Evolutionary conservation across 495 filamentous ascomycete genomes (phyloP).

Genomic region (Penicillium crystallinum): DNA sequence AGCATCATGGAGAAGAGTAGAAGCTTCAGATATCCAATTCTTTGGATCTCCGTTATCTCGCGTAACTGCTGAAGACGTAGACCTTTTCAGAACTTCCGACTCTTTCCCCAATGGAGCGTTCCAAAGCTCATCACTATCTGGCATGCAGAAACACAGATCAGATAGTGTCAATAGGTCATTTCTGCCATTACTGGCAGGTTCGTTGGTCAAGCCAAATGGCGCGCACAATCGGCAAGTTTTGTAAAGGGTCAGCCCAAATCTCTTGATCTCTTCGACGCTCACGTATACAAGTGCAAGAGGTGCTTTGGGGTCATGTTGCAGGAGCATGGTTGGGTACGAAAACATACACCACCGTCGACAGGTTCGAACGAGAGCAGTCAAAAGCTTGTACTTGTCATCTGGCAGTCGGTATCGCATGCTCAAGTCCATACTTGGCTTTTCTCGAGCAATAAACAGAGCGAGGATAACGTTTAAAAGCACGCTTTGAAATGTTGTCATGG

Average conservation of each 20-base stretch:
- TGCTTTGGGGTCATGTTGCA: conserved; percentile 4
- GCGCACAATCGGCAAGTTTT: conserved; percentile 12
- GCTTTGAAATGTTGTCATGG: conserved; percentile 19
- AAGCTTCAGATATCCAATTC: conserved; percentile 8
- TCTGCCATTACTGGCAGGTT: not conserved
- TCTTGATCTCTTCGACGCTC: conserved; percentile 19
- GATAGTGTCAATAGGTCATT: conserved; percentile 7
- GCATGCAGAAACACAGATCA: conserved; percentile 16
- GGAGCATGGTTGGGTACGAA: conserved; percentile 20
- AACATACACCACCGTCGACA: conserved; percentile 16
- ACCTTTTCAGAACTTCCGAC: not conserved
- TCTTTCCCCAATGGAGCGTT: conserved; percentile 1
- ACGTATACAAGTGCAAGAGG: conserved; percentile 15
- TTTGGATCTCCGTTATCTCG: conserved; percentile 7
- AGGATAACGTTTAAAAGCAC: conserved; percentile 19
- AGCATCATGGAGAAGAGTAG: conserved; percentile 1
- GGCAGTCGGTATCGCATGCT: conserved; percentile 6
- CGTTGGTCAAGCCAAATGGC: not conserved
- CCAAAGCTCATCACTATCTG: conserved; percentile 19
- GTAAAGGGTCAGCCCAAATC: conserved; percentile 20
- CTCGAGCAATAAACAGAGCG: conserved; percentile 9
- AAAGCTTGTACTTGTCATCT: conserved; percentile 6
- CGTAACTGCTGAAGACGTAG: not conserved
- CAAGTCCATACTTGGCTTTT: conserved; percentile 2
- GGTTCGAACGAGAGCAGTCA: conserved; percentile 11